These are phyloP conservation scores for Epichloe baconii DNA, from an alignment of 2,329 filamentous ascomycete species.

Conservation along the genomic window DNA sequence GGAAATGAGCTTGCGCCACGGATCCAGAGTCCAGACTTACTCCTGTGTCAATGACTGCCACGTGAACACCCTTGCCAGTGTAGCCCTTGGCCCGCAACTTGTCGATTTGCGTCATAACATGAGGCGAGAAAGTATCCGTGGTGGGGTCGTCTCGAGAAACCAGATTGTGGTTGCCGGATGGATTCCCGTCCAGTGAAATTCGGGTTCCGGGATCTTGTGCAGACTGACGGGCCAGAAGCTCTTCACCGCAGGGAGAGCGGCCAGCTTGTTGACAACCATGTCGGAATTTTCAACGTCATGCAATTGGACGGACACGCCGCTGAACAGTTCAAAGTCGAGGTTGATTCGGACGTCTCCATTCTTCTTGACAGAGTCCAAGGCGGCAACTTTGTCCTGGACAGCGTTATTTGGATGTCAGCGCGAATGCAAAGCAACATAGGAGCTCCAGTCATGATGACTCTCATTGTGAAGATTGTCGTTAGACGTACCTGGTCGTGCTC, in stretches of 20 bases:
- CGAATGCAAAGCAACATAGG: background rate
- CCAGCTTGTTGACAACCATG: slow-evolving; percentile 19
- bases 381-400: background rate
- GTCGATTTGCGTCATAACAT: slow-evolving; percentile 8
- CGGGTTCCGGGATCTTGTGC: slow-evolving; percentile 1
- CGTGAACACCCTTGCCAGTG: slow-evolving; percentile 8
- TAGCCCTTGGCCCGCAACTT: slow-evolving; percentile 6
- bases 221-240: slow-evolving; percentile 16
- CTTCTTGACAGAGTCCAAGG: background rate
- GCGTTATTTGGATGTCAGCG: background rate
- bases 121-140: slow-evolving; percentile 5
- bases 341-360: slow-evolving; percentile 10
- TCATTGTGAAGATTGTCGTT: too few species aligned
- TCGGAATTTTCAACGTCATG: slow-evolving; percentile 21
- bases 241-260: slow-evolving; percentile 13
- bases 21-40: slow-evolving; percentile 20
- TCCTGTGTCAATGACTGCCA: slow-evolving; percentile 9
- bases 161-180: background rate
- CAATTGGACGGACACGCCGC: slow-evolving; percentile 14
- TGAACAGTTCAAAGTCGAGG: slow-evolving; percentile 13
- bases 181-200: slow-evolving; percentile 7
- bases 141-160: background rate
- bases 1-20: background rate
- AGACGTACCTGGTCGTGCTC: background rate
- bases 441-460: too few species aligned